Base-by-base conservation (phyloP, 2,329 filamentous ascomycete genomes). In the Scedosporium minutisporum region DNA sequence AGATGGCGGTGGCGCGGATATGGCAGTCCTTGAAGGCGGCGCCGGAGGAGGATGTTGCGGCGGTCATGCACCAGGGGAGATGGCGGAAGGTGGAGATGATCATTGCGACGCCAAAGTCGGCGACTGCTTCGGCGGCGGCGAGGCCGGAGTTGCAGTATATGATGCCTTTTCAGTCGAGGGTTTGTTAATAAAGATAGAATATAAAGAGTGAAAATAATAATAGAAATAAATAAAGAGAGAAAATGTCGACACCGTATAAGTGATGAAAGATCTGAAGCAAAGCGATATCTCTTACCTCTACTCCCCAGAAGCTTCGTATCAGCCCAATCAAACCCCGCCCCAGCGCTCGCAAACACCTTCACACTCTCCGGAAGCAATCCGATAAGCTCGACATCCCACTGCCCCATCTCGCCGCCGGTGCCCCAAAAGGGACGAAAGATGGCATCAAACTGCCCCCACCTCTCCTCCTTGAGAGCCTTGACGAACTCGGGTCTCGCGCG, bases 61-160 rank as follows among this genome's bases (percentile, higher is more conserved):
- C 83, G 1, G 77, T 69, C 60, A 83, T 80, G 65, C 82, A 87
- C 83, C 87, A 90, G 1, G 83, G 79, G 12, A 91, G 80, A 57
- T 84, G 80, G 60, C 88, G 85, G 76, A 90, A 91, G 14, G 83
- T 85, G 7, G 83, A 82, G 59, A 92, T 82, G 67, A 91, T 83
- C 67, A 88, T 81, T 68, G 85, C 86, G 48, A 90, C 78, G 18
- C 87, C 84, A 65, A 89, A 84, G 71, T 91, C 89, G 60, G 88
- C 87, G 1, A 91, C 88, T 4, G 87, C 84, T 68, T 91, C 88
- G 6, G 86, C 86, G 42, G 87, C 87, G 0, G 88, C 87, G 1
- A 85, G 80, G 1, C 87, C 87, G 2, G 85, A 82, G 74, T 91
- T 91, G 77, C 88, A 91, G 74, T 91, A 91, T 60, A 87, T 74